Conservation (phyloP, 331 rosid species). For the Arachis monticola region DNA sequence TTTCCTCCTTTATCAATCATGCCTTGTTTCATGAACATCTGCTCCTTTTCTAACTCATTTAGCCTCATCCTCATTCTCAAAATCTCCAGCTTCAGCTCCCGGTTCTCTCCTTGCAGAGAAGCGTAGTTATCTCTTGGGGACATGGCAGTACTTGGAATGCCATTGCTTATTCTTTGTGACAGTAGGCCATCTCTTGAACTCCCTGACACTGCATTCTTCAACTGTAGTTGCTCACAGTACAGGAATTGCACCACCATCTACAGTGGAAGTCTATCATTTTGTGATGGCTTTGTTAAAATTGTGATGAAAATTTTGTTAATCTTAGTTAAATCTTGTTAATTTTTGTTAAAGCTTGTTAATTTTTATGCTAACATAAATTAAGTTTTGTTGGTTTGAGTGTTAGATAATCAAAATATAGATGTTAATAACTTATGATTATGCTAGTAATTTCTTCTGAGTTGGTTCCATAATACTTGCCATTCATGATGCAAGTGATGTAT, state of each 20-base stretch:
- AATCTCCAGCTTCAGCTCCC: slow-evolving; percentile 86
- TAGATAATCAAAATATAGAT: no score
- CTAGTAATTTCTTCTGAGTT: no score
- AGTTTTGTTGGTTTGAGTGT: no score
- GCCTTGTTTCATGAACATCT: slow-evolving; percentile 80
- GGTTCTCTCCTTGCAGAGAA: slow-evolving; percentile 77
- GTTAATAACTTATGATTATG: no score
- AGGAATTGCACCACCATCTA: slow-evolving; percentile 83
- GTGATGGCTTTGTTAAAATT: slow-evolving; percentile 31
- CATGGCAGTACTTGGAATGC: slow-evolving; percentile 87
- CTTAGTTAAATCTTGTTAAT: no score
- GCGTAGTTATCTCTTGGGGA: slow-evolving; percentile 92
- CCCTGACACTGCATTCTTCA: slow-evolving; percentile 71
- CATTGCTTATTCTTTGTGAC: slow-evolving; percentile 77
- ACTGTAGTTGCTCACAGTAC: slow-evolving; percentile 80
- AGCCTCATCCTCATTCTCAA: slow-evolving; percentile 87
- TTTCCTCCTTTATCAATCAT: slow-evolving; percentile 71
- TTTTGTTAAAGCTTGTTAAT: no score
- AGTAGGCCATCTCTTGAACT: slow-evolving; percentile 64
- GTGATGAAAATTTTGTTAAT: no score
- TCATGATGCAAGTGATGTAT: no score
- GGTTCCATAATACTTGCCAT: no score
- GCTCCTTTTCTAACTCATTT: slow-evolving; percentile 93
- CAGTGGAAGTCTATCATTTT: slow-evolving; percentile 75
- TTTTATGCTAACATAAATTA: no score